phyloP scores from a whole-genome alignment of 345 rosid species.

The Combretum micranthum region DNA sequence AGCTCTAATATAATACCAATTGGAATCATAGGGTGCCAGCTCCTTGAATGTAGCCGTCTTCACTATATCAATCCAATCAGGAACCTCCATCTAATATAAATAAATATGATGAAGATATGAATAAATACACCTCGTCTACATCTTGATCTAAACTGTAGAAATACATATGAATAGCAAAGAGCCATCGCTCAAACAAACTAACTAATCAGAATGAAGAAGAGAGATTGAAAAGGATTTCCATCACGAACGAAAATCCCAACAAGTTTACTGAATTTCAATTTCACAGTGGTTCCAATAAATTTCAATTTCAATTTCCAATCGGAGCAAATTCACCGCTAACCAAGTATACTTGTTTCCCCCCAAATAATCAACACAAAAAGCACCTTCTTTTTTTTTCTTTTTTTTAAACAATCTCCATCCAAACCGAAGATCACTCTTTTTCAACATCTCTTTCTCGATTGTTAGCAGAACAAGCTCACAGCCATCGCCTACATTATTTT shows the following conservation, averaged over 20 bases:
- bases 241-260: background rate
- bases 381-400: too few relatives aligned
- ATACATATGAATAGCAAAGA: background rate
- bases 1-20: slow-evolving; percentile 65
- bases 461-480: too few relatives aligned
- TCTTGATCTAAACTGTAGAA: background rate
- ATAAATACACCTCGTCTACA: background rate
- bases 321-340: too few relatives aligned
- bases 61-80: slow-evolving; percentile 64
- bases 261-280: too few relatives aligned
- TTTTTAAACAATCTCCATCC: too few relatives aligned
- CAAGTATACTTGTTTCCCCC: too few relatives aligned
- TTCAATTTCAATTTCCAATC: too few relatives aligned
- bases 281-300: too few relatives aligned
- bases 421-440: too few relatives aligned
- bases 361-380: too few relatives aligned
- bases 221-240: background rate
- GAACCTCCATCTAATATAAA: slow-evolving; percentile 45
- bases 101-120: background rate
- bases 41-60: slow-evolving; percentile 64
- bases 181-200: background rate
- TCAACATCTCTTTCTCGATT: too few relatives aligned
- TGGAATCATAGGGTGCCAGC: slow-evolving; percentile 71
- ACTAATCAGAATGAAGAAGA: background rate
- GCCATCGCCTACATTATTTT: too few relatives aligned